Conservation (phyloP, 2,329 filamentous ascomycete species). For the Aspergillus floridensis region DNA sequence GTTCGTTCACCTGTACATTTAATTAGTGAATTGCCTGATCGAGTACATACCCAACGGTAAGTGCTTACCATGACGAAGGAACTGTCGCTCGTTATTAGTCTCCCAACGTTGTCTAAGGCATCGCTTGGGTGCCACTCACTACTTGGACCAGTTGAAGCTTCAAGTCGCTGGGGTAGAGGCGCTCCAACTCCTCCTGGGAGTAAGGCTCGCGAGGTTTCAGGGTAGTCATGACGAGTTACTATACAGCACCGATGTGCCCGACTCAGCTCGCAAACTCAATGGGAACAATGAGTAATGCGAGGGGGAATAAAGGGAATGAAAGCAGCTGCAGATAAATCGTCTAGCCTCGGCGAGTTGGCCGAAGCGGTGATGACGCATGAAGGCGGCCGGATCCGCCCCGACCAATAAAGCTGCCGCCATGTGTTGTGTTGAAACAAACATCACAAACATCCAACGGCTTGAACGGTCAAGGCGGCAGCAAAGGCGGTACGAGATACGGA, state of each 20-base stretch:
- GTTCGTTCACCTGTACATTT: constrained; percentile 63
- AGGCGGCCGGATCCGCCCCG: constrained; percentile 5
- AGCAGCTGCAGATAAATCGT: not conserved
- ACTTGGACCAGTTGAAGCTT: constrained; percentile 89
- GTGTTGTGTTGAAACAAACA: not conserved
- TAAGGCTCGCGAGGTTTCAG: constrained; percentile 73
- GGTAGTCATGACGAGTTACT: constrained; percentile 64
- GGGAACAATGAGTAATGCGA: not conserved
- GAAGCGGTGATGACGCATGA: constrained; percentile 19
- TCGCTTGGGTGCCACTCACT: constrained; percentile 40
- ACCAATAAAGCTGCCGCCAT: constrained; percentile 13
- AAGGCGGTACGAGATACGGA: not conserved
- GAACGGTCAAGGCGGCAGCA: too few relatives aligned
- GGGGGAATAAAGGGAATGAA: not conserved
- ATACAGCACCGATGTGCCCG: not conserved
- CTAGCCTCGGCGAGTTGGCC: not conserved
- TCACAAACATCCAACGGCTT: too few relatives aligned
- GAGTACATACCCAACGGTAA: not conserved
- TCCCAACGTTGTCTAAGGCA: not conserved
- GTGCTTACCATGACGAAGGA: constrained; percentile 69
- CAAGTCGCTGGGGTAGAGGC: constrained; percentile 76
- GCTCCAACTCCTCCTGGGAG: constrained; percentile 71
- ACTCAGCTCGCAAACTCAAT: not conserved
- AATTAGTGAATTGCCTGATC: constrained; percentile 5
- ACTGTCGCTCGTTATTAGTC: constrained; percentile 34